A percentile compares a stretch with the other conserved stretches of the same genome.
Evolutionary conservation across 768 basidiomycete genomes (phyloP).

Genomic region (Tylopilus sp.): DNA sequence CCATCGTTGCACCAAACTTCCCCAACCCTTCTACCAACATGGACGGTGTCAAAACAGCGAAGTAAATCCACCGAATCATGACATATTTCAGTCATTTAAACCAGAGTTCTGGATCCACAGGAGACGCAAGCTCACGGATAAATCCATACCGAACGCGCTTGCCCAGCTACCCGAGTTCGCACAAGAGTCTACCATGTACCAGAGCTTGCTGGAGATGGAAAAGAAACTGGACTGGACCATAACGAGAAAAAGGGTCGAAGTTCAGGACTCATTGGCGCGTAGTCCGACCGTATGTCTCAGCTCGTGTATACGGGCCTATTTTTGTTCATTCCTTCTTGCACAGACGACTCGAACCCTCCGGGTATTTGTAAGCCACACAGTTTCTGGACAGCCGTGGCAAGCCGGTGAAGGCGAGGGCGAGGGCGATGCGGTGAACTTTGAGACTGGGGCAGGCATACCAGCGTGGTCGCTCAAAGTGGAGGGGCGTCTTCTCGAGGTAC

Average conservation of each 20-base stretch:
- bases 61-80: conserved; percentile 22
- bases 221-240: conserved; percentile 94
- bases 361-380: too few relatives aligned
- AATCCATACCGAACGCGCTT: conserved; percentile 72
- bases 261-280: conserved; percentile 91
- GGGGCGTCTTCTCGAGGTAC: too few relatives aligned
- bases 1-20: background rate
- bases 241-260: conserved; percentile 83
- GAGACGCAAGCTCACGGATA: conserved; percentile 78
- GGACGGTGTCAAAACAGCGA: conserved; percentile 33
- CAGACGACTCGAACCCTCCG: too few relatives aligned
- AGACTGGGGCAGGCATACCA: too few relatives aligned
- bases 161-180: conserved; percentile 75
- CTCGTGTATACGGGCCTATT: too few relatives aligned
- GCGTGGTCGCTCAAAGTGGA: too few relatives aligned
- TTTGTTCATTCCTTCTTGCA: too few relatives aligned
- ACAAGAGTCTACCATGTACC: conserved; percentile 82
- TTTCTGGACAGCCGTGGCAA: too few relatives aligned
- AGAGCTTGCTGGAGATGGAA: conserved; percentile 83
- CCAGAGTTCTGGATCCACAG: conserved; percentile 33
- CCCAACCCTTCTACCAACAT: conserved; percentile 2
- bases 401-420: too few relatives aligned
- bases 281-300: too few relatives aligned
- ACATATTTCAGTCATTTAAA: background rate
- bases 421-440: too few relatives aligned